phyloP scores from a whole-genome alignment of 805 yeast genomes.

The Debaryomyces prosopidis region DNA sequence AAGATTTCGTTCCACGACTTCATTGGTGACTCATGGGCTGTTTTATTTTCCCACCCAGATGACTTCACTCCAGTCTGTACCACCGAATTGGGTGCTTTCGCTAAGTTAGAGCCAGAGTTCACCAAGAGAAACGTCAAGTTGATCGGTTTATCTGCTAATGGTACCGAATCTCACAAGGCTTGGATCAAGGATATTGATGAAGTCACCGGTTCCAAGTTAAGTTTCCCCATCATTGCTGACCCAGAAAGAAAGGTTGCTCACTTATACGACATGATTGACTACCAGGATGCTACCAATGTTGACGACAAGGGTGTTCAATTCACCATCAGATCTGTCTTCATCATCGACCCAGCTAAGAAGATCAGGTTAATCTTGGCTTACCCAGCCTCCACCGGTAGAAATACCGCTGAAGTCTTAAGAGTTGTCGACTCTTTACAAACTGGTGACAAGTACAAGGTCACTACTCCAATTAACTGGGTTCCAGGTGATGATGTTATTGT shows the following conservation, averaged over 20 bases:
- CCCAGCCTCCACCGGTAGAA: slow-evolving; percentile 95
- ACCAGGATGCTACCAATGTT: slow-evolving; percentile 66
- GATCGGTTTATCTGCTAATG: slow-evolving; percentile 88
- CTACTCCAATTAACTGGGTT: slow-evolving; percentile 91
- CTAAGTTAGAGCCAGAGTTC: slow-evolving; percentile 85
- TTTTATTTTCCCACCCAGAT: slow-evolving; percentile 91
- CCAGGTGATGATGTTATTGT: slow-evolving; percentile 90
- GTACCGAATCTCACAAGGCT: slow-evolving; percentile 70
- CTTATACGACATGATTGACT: slow-evolving; percentile 69
- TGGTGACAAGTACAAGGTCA: slow-evolving; percentile 80
- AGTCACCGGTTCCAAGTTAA: slow-evolving; percentile 70
- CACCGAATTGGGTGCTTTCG: slow-evolving; percentile 93
- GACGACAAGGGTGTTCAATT: slow-evolving; percentile 72
- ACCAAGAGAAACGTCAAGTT: slow-evolving; percentile 81
- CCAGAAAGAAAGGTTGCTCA: slow-evolving; percentile 77
- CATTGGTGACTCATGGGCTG: slow-evolving; percentile 84
- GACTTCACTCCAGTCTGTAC: slow-evolving; percentile 98
- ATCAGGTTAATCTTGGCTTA: slow-evolving; percentile 83
- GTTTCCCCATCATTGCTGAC: slow-evolving; percentile 92
- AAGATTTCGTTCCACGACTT: slow-evolving; percentile 83
- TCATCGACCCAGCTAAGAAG: slow-evolving; percentile 88
- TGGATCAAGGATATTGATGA: slow-evolving; percentile 95
- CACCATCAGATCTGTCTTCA: slow-evolving; percentile 89
- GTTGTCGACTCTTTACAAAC: slow-evolving; percentile 85
- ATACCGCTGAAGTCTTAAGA: slow-evolving; percentile 88